Percentiles rank a stretch among this genome's conserved stretches.
phyloP scores from a whole-genome alignment of 2,329 filamentous ascomycete species.

The Grosmannia serpens region DNA sequence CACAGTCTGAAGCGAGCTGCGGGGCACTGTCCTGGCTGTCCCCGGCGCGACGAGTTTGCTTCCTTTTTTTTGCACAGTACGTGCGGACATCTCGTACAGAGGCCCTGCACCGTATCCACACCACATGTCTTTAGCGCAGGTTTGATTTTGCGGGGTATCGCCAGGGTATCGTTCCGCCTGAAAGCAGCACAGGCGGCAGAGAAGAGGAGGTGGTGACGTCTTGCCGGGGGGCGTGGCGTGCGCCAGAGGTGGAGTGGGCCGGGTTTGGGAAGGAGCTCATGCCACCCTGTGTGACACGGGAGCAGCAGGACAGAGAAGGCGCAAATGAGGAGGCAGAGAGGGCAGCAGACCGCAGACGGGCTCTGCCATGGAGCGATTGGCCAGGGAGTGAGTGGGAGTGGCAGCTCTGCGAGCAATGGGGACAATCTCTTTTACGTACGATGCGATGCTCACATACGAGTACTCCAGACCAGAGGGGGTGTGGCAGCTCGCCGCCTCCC shows the following conservation, averaged over 20 bases:
- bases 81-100: background rate
- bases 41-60: background rate
- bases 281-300: background rate
- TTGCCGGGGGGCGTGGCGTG: background rate
- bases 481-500: background rate
- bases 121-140: background rate
- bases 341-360: background rate
- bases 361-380: too few relatives aligned
- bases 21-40: background rate
- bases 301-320: background rate
- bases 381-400: too few relatives aligned
- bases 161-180: background rate
- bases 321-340: background rate
- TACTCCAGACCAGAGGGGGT: too few relatives aligned
- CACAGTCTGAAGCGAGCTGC: background rate
- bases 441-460: too few relatives aligned
- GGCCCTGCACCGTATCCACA: background rate
- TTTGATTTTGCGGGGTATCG: conserved; percentile 9
- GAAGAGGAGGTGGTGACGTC: background rate
- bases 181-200: background rate
- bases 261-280: background rate
- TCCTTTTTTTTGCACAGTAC: background rate
- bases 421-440: too few relatives aligned
- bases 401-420: too few relatives aligned
- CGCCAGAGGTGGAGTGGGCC: background rate